Evolutionary conservation across 495 filamentous ascomycete species (phyloP).

Genomic region (Hypomontagnella monticulosa): DNA sequence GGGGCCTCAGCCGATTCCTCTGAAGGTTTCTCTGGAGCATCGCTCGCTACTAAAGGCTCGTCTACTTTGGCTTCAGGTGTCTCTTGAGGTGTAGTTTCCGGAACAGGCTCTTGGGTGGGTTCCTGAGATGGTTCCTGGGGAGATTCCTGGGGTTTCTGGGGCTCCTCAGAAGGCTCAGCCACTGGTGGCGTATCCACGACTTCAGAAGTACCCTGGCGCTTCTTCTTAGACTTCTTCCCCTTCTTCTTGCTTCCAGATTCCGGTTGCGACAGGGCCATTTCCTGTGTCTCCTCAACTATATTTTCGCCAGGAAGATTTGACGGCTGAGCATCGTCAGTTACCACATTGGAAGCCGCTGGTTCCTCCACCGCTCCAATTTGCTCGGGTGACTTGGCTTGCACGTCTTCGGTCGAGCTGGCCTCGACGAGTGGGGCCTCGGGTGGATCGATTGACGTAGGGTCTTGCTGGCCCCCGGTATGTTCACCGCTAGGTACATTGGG

Average conservation of each 20-base stretch:
- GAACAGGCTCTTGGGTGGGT: neutral
- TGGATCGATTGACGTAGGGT: slow-evolving; percentile 25
- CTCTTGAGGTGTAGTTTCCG: slow-evolving; percentile 5
- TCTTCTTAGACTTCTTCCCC: slow-evolving; percentile 39
- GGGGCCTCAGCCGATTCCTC: slow-evolving; percentile 4
- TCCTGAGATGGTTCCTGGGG: no score
- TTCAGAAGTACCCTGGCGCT: slow-evolving; percentile 28
- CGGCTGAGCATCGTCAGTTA: slow-evolving; percentile 12
- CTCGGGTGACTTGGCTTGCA: slow-evolving; percentile 23
- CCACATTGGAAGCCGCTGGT: neutral
- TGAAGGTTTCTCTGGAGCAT: slow-evolving; percentile 8
- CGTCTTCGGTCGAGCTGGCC: slow-evolving; percentile 20
- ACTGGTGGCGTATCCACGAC: slow-evolving; percentile 16
- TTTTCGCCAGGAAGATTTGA: slow-evolving; percentile 15
- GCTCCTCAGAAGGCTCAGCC: neutral
- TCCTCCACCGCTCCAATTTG: slow-evolving; percentile 21
- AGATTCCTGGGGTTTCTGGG: no score
- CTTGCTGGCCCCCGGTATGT: slow-evolving; percentile 23
- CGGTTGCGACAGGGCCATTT: slow-evolving; percentile 10
- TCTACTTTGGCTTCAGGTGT: slow-evolving; percentile 6
- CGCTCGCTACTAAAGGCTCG: slow-evolving; percentile 9
- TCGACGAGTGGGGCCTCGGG: slow-evolving; percentile 17
- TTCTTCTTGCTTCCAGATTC: slow-evolving; percentile 38
- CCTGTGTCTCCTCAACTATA: slow-evolving; percentile 12
- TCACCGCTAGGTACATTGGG: slow-evolving; percentile 32